phyloP scores from a whole-genome alignment of 2,329 filamentous ascomycete species.

The Periconia sp. region DNA sequence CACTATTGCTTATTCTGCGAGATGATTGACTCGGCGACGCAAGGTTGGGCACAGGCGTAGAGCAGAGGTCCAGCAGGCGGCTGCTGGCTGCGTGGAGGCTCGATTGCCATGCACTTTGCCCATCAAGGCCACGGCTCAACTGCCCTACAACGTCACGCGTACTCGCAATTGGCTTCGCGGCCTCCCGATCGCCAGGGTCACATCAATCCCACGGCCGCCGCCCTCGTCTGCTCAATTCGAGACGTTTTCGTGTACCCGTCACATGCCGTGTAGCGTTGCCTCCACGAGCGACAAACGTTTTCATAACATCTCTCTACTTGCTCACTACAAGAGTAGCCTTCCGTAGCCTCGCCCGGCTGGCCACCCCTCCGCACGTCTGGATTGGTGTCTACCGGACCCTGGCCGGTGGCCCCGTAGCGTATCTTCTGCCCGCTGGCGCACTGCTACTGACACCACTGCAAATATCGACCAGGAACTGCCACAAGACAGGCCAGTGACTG shows the following conservation, averaged over 20 bases:
- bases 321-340: too few species aligned
- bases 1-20: slow-evolving; percentile 29
- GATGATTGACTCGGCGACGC: slow-evolving; percentile 23
- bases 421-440: too few species aligned
- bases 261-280: too few species aligned
- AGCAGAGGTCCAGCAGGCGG: slow-evolving; percentile 15
- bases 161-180: slow-evolving; percentile 21
- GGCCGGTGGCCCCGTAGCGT: too few species aligned
- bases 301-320: too few species aligned
- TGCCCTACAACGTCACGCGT: slow-evolving; percentile 40
- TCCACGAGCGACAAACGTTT: too few species aligned
- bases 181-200: slow-evolving; percentile 32
- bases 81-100: slow-evolving; percentile 17
- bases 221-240: not conserved
- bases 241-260: too few species aligned
- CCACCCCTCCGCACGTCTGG: too few species aligned
- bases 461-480: not conserved
- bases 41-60: slow-evolving; percentile 5
- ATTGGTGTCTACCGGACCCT: too few species aligned
- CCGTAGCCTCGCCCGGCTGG: too few species aligned
- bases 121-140: slow-evolving; percentile 20
- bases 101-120: slow-evolving; percentile 35
- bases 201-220: slow-evolving; percentile 12
- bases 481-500: not conserved
- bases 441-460: not conserved